Percentiles rank a stretch among this genome's conserved stretches.
Conservation (phyloP, 176 grass and related monocot species). For the Melocanna baccifera region DNA sequence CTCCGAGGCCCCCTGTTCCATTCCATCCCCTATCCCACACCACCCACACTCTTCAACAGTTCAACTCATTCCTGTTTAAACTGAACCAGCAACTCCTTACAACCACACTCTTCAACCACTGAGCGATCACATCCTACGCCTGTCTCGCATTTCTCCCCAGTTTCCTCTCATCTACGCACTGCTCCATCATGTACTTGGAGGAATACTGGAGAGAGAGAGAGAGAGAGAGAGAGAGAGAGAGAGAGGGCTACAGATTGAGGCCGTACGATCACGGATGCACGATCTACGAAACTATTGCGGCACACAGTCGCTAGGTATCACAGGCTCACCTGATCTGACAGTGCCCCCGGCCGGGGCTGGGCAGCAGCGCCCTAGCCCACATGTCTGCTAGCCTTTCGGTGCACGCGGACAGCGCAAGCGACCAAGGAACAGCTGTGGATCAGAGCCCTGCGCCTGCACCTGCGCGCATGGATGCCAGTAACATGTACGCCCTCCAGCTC, state of each 20-base stretch:
- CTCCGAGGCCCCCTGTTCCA: neutral
- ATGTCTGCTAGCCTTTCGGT: slow-evolving; percentile 22
- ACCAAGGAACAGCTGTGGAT: slow-evolving; percentile 47
- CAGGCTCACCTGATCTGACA: slow-evolving; percentile 33
- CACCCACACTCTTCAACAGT: neutral
- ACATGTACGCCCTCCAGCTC: slow-evolving; percentile 4
- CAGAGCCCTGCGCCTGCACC: neutral
- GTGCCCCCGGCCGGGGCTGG: neutral
- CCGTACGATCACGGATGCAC: slow-evolving; percentile 29
- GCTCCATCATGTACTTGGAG: neutral
- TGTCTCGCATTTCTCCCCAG: neutral
- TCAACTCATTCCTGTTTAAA: neutral
- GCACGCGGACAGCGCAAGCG: slow-evolving; percentile 39
- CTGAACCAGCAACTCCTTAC: neutral
- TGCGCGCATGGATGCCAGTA: neutral
- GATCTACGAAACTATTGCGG: neutral
- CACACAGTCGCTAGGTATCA: slow-evolving; percentile 17
- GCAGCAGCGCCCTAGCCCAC: neutral
- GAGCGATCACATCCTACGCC: neutral
- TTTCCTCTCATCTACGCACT: neutral
- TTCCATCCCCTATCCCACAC: neutral
- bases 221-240: no score
- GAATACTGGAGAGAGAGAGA: neutral
- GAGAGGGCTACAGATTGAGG: neutral
- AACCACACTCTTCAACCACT: no score